Conservation (phyloP, 2,329 filamentous ascomycete species). For the Trichophyton mentagrophytes region DNA sequence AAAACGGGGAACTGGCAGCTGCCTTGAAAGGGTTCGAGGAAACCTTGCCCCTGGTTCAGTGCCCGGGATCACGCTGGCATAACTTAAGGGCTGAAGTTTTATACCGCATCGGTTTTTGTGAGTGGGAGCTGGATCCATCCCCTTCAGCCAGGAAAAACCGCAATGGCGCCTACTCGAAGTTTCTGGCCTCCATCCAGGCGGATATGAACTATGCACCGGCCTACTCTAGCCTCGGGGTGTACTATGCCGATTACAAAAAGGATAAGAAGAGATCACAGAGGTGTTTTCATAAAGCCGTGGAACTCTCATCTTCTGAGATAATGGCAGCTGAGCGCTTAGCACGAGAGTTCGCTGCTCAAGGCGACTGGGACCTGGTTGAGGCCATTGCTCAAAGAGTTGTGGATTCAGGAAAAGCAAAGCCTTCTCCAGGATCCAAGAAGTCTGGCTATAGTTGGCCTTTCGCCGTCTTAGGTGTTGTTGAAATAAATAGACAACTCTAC, state of each 20-base stretch:
- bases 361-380: constrained; percentile 95
- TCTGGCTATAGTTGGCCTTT: constrained; percentile 94
- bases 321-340: constrained; percentile 79
- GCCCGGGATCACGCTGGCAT: constrained; percentile 46
- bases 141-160: constrained; percentile 64
- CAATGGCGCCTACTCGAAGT: constrained; percentile 68
- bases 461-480: constrained; percentile 81
- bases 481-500: constrained; percentile 89
- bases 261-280: constrained; percentile 77
- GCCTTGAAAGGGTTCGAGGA: constrained; percentile 58
- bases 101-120: constrained; percentile 73
- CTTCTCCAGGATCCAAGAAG: constrained; percentile 81
- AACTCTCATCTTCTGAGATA: constrained; percentile 76
- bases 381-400: constrained; percentile 80
- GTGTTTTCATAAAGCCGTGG: constrained; percentile 93
- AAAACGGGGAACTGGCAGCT: constrained; percentile 59
- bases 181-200: constrained; percentile 70
- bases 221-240: constrained; percentile 82
- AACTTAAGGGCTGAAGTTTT: constrained; percentile 75
- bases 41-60: constrained; percentile 53
- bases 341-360: constrained; percentile 70
- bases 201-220: constrained; percentile 80
- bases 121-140: constrained; percentile 73
- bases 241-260: constrained; percentile 79
- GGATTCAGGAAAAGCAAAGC: constrained; percentile 84